Base-by-base conservation (phyloP, 129 eudicot species). In the Chrysanthemum makinoi region DNA sequence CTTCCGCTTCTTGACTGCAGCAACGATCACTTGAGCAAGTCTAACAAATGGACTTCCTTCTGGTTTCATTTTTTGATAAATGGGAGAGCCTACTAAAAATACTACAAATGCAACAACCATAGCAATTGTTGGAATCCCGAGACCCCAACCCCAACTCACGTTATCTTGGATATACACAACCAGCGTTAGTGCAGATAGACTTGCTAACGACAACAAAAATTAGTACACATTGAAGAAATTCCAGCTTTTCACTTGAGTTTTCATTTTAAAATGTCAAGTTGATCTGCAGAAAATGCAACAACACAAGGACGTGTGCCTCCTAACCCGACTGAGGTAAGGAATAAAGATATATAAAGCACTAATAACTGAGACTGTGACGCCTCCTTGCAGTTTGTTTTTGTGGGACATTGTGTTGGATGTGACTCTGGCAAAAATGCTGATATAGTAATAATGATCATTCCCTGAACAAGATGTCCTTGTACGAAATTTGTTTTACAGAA, bases 371-470 rank as follows among this genome's bases (percentile, higher is more conserved):
- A 66, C 3, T 75, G 68, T 7, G 80, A 79, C 2, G 87, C 87
- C 76, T 79, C 76, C 35, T 60, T 63, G 79, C 84, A 79, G 44
- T 79, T 67, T 56, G 43, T 49, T 75, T 79, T 60, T 15, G 73
- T 51, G 14, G 73, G 78, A 51, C 95, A 87, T 12, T 76, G 82
- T 7, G 84, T 87, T 47, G 95, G 95, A 30, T 76, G 75, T 33
- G 83, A 49, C 12, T 79, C 68, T 7, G 88, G 87, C 15, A 85
- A 47, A 3, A 77, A 5, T 50, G 95, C 76, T 61, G 88, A 80
- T 62, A 85, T 15, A 19, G 95, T 88, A 12, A 88, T 12, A 62
- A 75, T 72, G 30, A 83, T 76, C 95, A 88, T 80, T 28, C 95
- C 95, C 95, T 88, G 17, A 39, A 18, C 44, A 39, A 17, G 24